Conservation (phyloP, 225 moss, liverwort and hornwort species). For the Sphagnum tenellum region DNA sequence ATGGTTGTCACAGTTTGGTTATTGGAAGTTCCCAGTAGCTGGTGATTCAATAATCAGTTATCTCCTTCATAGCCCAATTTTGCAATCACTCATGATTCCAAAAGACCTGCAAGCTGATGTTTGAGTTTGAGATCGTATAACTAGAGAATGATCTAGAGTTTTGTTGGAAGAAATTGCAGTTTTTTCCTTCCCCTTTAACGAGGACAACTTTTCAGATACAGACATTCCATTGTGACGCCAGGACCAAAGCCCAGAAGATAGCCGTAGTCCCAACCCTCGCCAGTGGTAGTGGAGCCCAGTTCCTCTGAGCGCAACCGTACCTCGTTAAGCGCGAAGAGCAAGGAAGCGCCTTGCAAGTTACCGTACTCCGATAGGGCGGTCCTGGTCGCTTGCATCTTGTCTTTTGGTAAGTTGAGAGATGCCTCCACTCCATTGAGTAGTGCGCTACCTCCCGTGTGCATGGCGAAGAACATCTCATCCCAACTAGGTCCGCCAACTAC, state of each 20-base stretch:
- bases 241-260: constrained; percentile 27
- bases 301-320: constrained; percentile 17
- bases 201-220: constrained; percentile 1
- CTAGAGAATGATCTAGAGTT: no score
- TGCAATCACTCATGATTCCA: no score
- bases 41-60: no score
- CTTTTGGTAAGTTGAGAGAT: constrained; percentile 9
- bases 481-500: constrained; percentile 15
- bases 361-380: constrained; percentile 16
- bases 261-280: constrained; percentile 33
- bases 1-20: no score
- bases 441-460: constrained; percentile 27
- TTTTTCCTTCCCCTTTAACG: no score
- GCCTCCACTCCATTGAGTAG: constrained; percentile 23
- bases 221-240: constrained; percentile 17
- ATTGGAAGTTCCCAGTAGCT: no score
- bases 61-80: no score
- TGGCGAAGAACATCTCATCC: constrained; percentile 34
- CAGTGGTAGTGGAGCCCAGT: constrained; percentile 6
- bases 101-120: no score
- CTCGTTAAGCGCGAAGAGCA: constrained; percentile 21
- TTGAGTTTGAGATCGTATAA: no score
- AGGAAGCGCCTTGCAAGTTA: constrained; percentile 18
- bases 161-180: no score
- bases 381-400: constrained; percentile 23